A percentile compares a stretch with the other conserved stretches of the same genome.
These are phyloP conservation scores for Termitomyces sp. DNA, from an alignment of 768 basidiomycete species.

Conservation along the genomic window DNA sequence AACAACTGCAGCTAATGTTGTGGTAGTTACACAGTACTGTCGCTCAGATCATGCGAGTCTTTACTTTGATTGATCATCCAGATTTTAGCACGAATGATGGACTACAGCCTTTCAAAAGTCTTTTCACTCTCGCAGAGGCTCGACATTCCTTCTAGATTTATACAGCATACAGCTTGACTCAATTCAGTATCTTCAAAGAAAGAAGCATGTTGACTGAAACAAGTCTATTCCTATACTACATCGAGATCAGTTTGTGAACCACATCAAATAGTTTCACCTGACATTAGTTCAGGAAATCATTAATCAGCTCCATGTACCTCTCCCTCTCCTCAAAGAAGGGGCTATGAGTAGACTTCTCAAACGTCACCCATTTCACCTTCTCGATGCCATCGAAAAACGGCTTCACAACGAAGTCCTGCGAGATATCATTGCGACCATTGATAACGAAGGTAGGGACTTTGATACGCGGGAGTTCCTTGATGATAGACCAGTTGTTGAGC, in stretches of 20 bases:
- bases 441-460: conserved; percentile 34
- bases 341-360: conserved; percentile 40
- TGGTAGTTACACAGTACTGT: too few species aligned
- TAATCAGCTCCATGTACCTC: conserved; percentile 33
- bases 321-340: conserved; percentile 41
- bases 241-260: neutral
- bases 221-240: too few species aligned
- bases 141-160: too few species aligned
- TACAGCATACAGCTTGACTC: too few species aligned
- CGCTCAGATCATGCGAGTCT: too few species aligned
- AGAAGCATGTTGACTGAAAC: too few species aligned
- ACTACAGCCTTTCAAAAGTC: too few species aligned
- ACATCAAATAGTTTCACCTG: neutral
- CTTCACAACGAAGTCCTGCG: conserved; percentile 32
- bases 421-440: conserved; percentile 38
- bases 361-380: conserved; percentile 40
- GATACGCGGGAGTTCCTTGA: conserved; percentile 30
- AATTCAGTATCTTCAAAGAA: too few species aligned
- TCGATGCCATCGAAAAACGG: conserved; percentile 36
- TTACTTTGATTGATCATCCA: too few species aligned
- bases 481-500: conserved; percentile 41
- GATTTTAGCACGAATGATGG: too few species aligned
- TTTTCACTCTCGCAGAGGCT: too few species aligned
- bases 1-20: too few species aligned
- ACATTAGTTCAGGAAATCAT: conserved; percentile 23